phyloP scores from a whole-genome alignment of 345 rosid genomes.

The Camelina hispida region DNA sequence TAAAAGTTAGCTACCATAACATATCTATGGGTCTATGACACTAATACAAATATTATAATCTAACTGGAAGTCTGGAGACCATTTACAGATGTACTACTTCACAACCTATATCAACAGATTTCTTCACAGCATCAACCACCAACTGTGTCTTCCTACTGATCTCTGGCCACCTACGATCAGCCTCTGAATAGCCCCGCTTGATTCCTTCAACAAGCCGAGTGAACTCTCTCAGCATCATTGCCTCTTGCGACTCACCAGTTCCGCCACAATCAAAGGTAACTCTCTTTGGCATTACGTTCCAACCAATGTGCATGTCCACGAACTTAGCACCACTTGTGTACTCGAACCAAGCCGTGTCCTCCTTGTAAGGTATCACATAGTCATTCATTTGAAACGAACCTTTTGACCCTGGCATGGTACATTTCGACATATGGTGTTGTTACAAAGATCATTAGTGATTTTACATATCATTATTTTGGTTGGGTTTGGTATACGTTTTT shows the following conservation, averaged over 20 bases:
- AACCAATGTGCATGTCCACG: conserved; percentile 62
- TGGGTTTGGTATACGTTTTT: too few relatives aligned
- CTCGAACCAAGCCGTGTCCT: conserved; percentile 55
- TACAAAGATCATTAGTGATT: background rate
- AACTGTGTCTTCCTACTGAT: conserved; percentile 69
- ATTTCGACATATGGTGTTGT: background rate
- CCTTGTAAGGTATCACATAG: conserved; percentile 61
- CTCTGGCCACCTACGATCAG: conserved; percentile 60
- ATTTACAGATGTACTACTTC: conserved; percentile 51
- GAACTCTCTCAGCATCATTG: conserved; percentile 60
- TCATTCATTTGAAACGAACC: conserved; percentile 62
- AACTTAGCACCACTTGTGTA: conserved; percentile 58
- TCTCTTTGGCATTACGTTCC: conserved; percentile 62
- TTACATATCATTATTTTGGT: background rate
- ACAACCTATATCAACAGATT: conserved; percentile 64
- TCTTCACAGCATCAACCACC: conserved; percentile 63
- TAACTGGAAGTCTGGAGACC: background rate
- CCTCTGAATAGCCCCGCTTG: conserved; percentile 28
- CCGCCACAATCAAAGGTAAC: conserved; percentile 41
- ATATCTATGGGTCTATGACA: background rate
- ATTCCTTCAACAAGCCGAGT: conserved; percentile 50
- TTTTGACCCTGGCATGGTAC: conserved; percentile 45
- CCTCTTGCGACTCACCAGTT: conserved; percentile 62
- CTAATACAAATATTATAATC: background rate
- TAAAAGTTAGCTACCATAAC: background rate